These are phyloP conservation scores for Beauveria australis DNA, from an alignment of 2,329 filamentous ascomycete species.

Conservation along the genomic window DNA sequence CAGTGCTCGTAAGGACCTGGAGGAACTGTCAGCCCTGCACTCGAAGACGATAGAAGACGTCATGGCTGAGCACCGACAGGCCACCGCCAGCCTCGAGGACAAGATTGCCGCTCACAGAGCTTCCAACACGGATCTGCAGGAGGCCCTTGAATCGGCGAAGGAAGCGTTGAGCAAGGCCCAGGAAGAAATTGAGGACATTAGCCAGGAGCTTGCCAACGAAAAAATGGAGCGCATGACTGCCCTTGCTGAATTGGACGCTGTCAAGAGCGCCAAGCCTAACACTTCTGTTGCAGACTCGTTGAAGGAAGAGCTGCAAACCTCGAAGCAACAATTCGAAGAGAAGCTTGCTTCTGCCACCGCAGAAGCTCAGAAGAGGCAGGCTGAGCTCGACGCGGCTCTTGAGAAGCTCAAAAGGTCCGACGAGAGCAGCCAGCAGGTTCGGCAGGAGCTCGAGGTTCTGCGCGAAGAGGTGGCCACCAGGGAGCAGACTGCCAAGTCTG, in stretches of 20 bases:
- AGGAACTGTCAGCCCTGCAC: conserved; percentile 30
- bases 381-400: conserved; percentile 27
- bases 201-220: conserved; percentile 46
- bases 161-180: conserved; percentile 37
- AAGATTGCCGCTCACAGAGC: conserved; percentile 28
- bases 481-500: conserved; percentile 47
- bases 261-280: conserved; percentile 47
- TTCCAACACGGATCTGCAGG: conserved; percentile 27
- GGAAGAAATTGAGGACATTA: conserved; percentile 40
- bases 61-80: conserved; percentile 30
- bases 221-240: conserved; percentile 54
- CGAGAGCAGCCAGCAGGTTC: conserved; percentile 38
- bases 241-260: conserved; percentile 52
- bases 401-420: conserved; percentile 25
- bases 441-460: conserved; percentile 46
- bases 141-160: conserved; percentile 30
- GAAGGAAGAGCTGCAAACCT: conserved; percentile 38
- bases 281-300: conserved; percentile 46
- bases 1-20: conserved; percentile 33
- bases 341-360: conserved; percentile 27
- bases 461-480: conserved; percentile 42
- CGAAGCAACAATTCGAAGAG: conserved; percentile 40
- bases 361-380: conserved; percentile 27
- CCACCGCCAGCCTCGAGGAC: conserved; percentile 26
- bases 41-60: conserved; percentile 30